Evolutionary conservation across 2,329 filamentous ascomycete genomes (phyloP), one percentile per base, ranked within the genome.

Genomic region (Fusarium sp.): DNA sequence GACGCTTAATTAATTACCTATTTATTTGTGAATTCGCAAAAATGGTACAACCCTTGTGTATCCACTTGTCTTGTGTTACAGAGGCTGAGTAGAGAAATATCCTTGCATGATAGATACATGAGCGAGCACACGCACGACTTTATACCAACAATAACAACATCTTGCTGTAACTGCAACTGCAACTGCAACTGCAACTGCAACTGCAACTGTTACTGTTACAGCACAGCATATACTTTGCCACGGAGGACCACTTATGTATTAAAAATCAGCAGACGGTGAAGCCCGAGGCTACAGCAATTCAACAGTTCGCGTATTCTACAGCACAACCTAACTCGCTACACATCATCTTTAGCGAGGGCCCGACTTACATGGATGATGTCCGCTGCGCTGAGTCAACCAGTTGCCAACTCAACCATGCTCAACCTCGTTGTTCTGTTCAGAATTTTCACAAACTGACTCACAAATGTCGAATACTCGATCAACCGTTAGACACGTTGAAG

Each of bases 351-450:
- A 60, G 59, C 49, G 51, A 68, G 47, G 47, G 22, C 55, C 63
- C 49, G 56, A 63, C 39, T 45, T 69, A 45, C 66, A 69, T 69
- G 66, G 66, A 64, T 64, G 38, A 62, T 62, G 45, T 49, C 22
- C 22, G 35, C 55, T 24, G 33, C 55, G 13, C 20, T 41, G 52
- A 58, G 31, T 56, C 49, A 64, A 47, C 26, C 17, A 44, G 8
- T 55, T 63, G 57, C 56, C 57, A 69, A 14, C 64, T 68, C 63
- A 68, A 33, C 45, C 28, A 24, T 52, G 20, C 20, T 26, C 39
- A 33, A 61, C 56, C 35, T 68, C 31, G 39, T 7, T 61, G 63
- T 68, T 33, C 36, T 35, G 17, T 41, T 31, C 33, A n/a, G 31
- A 69, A 18, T 63, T 36, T 63, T 65, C 49, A 38, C 33, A n/a